phyloP scores from a whole-genome alignment of 768 basidiomycete species.

The Trametopsis cervina region DNA sequence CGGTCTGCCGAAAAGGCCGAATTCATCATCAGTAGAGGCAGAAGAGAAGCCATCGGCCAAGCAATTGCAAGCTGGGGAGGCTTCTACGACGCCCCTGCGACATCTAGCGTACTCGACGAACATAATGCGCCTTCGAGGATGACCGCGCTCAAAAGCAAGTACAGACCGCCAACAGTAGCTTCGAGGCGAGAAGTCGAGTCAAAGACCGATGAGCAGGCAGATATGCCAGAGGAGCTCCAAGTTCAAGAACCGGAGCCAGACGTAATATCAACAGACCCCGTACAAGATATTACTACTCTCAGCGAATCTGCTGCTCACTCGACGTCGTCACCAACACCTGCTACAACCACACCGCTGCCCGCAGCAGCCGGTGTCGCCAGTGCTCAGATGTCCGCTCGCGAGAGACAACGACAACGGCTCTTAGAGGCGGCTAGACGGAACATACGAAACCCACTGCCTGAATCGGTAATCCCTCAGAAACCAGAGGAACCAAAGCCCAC shows the following conservation, averaged over 20 bases:
- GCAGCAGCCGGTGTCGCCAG: too few relatives aligned
- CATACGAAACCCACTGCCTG: slow-evolving; percentile 16
- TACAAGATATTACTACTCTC: not conserved
- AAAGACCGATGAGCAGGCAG: not conserved
- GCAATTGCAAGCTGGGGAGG: slow-evolving; percentile 9
- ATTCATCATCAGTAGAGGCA: not conserved
- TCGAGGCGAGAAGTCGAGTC: not conserved
- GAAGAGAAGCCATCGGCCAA: not conserved
- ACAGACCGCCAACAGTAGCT: not conserved
- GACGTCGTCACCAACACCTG: not conserved
- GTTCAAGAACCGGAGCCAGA: not conserved
- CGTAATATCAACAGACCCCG: not conserved
- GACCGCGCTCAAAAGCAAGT: not conserved
- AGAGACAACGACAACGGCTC: slow-evolving; percentile 14
- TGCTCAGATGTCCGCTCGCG: not conserved
- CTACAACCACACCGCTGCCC: not conserved
- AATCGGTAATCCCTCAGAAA: not conserved
- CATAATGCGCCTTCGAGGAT: not conserved
- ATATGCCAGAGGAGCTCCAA: not conserved
- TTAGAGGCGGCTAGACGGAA: slow-evolving; percentile 18
- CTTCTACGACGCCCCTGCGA: slow-evolving; percentile 7
- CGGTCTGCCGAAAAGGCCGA: not conserved
- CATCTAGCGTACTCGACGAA: not conserved
- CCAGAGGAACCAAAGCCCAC: slow-evolving; percentile 7
- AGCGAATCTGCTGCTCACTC: not conserved